Evolutionary conservation across 2,329 filamentous ascomycete species (phyloP).

Genomic region (Simplicillium sp.): DNA sequence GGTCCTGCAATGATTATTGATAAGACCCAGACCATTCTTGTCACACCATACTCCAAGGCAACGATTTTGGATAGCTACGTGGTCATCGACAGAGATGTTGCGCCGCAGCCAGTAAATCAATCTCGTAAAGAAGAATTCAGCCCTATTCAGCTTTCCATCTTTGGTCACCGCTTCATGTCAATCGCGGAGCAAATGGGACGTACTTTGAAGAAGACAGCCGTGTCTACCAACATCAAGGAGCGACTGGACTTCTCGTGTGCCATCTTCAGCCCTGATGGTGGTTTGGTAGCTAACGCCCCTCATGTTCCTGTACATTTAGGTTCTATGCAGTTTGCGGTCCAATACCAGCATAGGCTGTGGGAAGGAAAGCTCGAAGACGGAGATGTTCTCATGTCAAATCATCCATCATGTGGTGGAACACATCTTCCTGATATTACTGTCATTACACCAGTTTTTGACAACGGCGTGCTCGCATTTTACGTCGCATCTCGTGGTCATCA

Average conservation of each 20-base stretch:
- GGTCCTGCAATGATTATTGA: slow-evolving; percentile 50
- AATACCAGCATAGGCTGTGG: slow-evolving; percentile 62
- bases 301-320: slow-evolving; percentile 70
- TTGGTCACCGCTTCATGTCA: slow-evolving; percentile 74
- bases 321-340: slow-evolving; percentile 71
- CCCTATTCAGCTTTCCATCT: slow-evolving; percentile 67
- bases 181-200: slow-evolving; percentile 79
- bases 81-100: slow-evolving; percentile 18
- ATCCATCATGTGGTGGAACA: slow-evolving; percentile 23
- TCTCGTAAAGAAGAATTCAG: slow-evolving; percentile 11
- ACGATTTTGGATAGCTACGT: slow-evolving; percentile 24
- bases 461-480: slow-evolving; percentile 30
- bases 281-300: slow-evolving; percentile 65
- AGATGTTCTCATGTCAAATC: slow-evolving; percentile 26
- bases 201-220: slow-evolving; percentile 68
- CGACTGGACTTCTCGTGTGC: slow-evolving; percentile 75
- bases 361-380: slow-evolving; percentile 26
- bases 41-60: slow-evolving; percentile 35
- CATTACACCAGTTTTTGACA: slow-evolving; percentile 24
- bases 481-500: slow-evolving; percentile 66
- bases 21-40: slow-evolving; percentile 63
- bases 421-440: slow-evolving; percentile 29
- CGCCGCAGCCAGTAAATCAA: background rate
- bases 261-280: slow-evolving; percentile 65
- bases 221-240: slow-evolving; percentile 74